A percentile compares a stretch with the other conserved stretches of the same genome.
These are phyloP conservation scores for Acanthamoeba triangularis DNA, from an alignment of 208 protist species.

Conservation along the genomic window DNA sequence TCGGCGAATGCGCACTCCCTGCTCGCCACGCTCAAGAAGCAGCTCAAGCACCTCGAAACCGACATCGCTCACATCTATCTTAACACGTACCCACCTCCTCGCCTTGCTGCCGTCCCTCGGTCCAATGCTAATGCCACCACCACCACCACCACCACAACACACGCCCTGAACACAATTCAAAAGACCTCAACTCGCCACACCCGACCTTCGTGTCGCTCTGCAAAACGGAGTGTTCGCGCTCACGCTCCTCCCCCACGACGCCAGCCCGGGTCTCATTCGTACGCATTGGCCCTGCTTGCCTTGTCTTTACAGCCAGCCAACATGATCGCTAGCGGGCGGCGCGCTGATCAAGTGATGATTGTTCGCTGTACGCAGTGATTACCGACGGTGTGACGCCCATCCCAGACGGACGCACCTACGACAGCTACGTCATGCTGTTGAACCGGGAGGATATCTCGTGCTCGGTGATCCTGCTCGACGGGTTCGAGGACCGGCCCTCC, in stretches of 20 bases:
- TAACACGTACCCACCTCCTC: neutral
- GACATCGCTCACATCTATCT: conserved; percentile 56
- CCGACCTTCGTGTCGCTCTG: conserved; percentile 60
- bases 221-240: conserved; percentile 74
- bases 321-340: too few species aligned
- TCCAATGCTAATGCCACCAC: neutral
- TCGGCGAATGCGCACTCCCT: conserved; percentile 40
- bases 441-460: conserved; percentile 74
- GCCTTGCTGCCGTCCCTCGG: neutral
- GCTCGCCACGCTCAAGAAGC: conserved; percentile 39
- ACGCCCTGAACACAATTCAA: neutral
- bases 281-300: neutral
- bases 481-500: neutral
- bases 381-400: conserved; percentile 61
- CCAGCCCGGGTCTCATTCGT: conserved; percentile 36
- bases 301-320: neutral
- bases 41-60: conserved; percentile 63
- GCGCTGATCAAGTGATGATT: neutral
- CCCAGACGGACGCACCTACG: conserved; percentile 56
- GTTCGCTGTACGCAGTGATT: conserved; percentile 28
- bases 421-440: conserved; percentile 73
- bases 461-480: conserved; percentile 61
- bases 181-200: conserved; percentile 14
- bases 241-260: conserved; percentile 54
- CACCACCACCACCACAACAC: neutral